Evolutionary conservation across 2,329 filamentous ascomycete species (phyloP).

Genomic region (Cladosporium sp.): DNA sequence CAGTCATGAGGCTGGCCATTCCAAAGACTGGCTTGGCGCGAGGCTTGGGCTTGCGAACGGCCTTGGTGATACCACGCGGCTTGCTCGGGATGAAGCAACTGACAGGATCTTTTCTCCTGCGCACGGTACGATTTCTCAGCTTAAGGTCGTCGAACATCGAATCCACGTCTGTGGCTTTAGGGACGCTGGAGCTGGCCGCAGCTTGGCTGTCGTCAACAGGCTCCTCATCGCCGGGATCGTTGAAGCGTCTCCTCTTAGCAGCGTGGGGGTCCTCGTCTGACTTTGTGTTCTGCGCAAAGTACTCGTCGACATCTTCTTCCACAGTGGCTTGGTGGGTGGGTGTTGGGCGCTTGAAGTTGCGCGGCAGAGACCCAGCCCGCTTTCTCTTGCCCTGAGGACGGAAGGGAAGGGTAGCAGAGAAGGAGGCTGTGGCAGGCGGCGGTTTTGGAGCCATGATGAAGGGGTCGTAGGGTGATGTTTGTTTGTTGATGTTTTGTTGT

Average conservation of each 20-base stretch:
- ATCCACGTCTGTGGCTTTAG: background rate
- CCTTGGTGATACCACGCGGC: background rate
- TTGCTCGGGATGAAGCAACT: background rate
- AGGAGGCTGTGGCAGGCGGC: background rate
- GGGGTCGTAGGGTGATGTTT: background rate
- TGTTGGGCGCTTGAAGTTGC: too few relatives aligned
- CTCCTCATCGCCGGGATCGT: background rate
- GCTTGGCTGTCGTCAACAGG: background rate
- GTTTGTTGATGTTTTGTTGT: background rate
- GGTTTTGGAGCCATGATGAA: background rate
- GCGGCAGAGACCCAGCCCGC: background rate
- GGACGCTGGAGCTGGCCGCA: too few relatives aligned
- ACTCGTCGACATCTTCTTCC: background rate
- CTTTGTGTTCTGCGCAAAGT: background rate
- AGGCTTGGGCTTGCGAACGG: background rate
- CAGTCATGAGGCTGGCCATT: background rate
- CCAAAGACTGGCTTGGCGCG: background rate
- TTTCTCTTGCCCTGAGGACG: background rate
- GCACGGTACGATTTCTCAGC: background rate
- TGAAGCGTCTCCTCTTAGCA: background rate
- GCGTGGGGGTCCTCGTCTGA: background rate
- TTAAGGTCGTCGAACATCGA: background rate
- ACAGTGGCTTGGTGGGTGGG: background rate
- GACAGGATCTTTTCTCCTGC: background rate
- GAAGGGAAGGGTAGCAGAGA: background rate